Evolutionary conservation across 331 rosid genomes (phyloP).

Genomic region (Prunus yedoensis): DNA sequence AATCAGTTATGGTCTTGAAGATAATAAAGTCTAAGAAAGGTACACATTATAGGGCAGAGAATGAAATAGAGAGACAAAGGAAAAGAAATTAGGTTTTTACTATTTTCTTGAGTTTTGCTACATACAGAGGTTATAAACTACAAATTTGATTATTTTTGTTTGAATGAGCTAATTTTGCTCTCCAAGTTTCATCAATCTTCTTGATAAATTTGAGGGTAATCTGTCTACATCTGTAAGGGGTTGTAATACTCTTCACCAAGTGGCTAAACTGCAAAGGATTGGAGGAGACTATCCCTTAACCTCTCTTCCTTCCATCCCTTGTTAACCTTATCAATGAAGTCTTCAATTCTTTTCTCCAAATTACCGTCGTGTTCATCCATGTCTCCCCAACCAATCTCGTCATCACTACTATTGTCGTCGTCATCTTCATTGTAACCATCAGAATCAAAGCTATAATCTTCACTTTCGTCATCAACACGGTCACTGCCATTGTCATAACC

Average conservation of each 20-base stretch:
- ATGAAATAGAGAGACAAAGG: too few species aligned
- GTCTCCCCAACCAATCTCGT: too few species aligned
- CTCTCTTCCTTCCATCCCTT: conserved; percentile 41
- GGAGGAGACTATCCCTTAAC: conserved; percentile 3
- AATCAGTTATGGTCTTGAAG: neutral
- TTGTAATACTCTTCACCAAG: neutral
- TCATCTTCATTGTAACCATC: conserved; percentile 7
- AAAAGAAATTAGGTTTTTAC: too few species aligned
- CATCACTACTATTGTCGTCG: conserved; percentile 2
- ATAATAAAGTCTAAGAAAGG: neutral
- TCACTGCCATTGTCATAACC: neutral
- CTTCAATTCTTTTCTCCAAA: conserved; percentile 34
- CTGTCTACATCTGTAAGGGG: neutral
- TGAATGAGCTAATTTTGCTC: neutral
- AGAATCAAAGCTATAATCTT: conserved; percentile 15
- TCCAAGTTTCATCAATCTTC: neutral
- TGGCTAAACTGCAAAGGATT: neutral
- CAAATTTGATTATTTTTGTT: neutral
- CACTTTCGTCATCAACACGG: neutral
- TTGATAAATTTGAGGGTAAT: neutral
- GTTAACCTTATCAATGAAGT: conserved; percentile 45
- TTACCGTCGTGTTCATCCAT: conserved; percentile 26
- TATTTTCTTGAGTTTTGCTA: neutral
- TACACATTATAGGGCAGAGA: neutral
- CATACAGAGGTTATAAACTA: neutral